Evolutionary conservation across 225 moss, liverwort and hornwort species (phyloP).

Genomic region (Antitrichia curtipendula): DNA sequence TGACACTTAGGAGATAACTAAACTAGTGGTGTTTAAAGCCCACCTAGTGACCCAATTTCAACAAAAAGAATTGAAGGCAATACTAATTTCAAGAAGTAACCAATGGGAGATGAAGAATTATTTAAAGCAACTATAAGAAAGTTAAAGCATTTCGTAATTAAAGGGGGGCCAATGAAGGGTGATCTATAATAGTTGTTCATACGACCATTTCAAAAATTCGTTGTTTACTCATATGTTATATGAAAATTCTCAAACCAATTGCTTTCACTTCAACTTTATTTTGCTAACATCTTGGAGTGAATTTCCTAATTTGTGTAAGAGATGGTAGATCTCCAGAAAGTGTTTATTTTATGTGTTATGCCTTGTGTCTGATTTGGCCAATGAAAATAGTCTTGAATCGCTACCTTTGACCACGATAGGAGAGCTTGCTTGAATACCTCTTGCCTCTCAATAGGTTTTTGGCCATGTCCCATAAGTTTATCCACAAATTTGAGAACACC

Average conservation of each 20-base stretch:
- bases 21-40: accelerated
- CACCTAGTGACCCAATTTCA: accelerated
- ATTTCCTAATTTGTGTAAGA: accelerated
- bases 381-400: no score
- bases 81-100: not conserved
- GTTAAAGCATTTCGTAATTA: not conserved
- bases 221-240: accelerated
- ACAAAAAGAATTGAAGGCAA: not conserved
- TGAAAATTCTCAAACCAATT: not conserved
- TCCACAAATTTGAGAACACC: no score
- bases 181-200: not conserved
- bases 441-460: no score
- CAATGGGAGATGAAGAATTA: not conserved
- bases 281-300: no score
- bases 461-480: no score
- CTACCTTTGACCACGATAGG: no score
- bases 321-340: no score
- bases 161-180: not conserved
- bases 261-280: not conserved
- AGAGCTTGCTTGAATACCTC: no score
- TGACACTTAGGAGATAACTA: not conserved
- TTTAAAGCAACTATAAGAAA: not conserved
- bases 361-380: accelerated
- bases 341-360: not conserved
- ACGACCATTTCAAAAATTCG: not conserved